Percentiles rank a stretch among this genome's conserved stretches.
phyloP scores from a whole-genome alignment of 306 rosid genomes.

The Gillenia trifoliata region DNA sequence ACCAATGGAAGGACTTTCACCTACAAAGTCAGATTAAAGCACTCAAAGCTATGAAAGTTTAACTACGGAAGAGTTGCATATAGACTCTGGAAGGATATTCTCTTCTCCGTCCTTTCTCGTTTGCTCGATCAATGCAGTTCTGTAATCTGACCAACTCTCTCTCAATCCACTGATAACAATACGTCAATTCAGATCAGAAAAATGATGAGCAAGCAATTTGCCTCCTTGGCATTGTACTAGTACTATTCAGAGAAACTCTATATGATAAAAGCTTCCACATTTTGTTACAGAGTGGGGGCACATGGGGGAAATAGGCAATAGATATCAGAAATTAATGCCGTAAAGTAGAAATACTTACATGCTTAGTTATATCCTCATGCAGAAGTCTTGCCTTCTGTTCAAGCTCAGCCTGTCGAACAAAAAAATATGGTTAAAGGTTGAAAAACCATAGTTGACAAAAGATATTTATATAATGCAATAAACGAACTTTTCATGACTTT shows the following conservation, averaged over 20 bases:
- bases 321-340: not conserved
- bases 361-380: slow-evolving; percentile 58
- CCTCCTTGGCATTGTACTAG: not conserved
- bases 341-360: slow-evolving; percentile 33
- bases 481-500: not conserved
- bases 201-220: not conserved
- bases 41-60: not conserved
- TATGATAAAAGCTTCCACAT: not conserved
- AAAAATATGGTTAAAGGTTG: not conserved
- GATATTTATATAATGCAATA: not conserved
- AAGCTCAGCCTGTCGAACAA: slow-evolving; percentile 51
- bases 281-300: not conserved
- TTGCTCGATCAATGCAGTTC: slow-evolving; percentile 29
- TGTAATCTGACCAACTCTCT: slow-evolving; percentile 34
- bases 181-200: not conserved
- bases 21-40: not conserved
- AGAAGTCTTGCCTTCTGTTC: slow-evolving; percentile 57
- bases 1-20: not conserved
- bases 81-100: slow-evolving; percentile 37
- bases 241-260: not conserved
- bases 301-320: not conserved
- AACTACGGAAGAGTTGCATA: not conserved
- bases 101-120: slow-evolving; percentile 40
- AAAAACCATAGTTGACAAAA: not conserved
- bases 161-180: slow-evolving; percentile 30